A percentile compares a stretch with the other conserved stretches of the same genome.
phyloP scores from a whole-genome alignment of 106 monocot species.

The Platanthera guangdongensis region DNA sequence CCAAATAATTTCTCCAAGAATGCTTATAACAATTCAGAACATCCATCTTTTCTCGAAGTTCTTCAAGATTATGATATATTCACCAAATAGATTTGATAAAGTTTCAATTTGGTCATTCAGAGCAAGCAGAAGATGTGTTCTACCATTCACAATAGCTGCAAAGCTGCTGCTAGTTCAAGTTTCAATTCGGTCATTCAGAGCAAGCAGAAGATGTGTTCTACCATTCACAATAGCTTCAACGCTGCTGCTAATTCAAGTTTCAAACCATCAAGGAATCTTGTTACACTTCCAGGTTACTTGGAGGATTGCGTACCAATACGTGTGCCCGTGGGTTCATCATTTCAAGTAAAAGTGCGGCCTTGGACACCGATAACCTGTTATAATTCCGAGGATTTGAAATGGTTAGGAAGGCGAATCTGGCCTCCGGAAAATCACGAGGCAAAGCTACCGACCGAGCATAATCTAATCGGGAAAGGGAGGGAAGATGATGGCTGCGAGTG shows the following conservation, averaged over 20 bases:
- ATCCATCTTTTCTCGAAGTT: neutral
- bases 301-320: slow-evolving; percentile 6
- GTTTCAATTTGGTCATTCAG: slow-evolving; percentile 39
- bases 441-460: neutral
- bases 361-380: slow-evolving; percentile 21
- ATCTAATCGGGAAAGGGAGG: slow-evolving; percentile 46
- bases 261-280: slow-evolving; percentile 15
- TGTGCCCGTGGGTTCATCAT: slow-evolving; percentile 17
- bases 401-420: slow-evolving; percentile 74
- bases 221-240: slow-evolving; percentile 18
- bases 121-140: slow-evolving; percentile 28
- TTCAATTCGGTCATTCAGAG: slow-evolving; percentile 41
- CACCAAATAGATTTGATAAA: neutral
- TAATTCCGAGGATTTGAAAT: slow-evolving; percentile 45
- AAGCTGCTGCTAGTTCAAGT: neutral
- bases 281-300: slow-evolving; percentile 6
- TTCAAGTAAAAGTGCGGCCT: slow-evolving; percentile 40
- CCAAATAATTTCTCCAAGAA: neutral
- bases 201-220: slow-evolving; percentile 26
- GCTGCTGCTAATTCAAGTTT: neutral
- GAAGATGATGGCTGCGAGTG: slow-evolving; percentile 37
- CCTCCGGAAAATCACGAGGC: slow-evolving; percentile 27
- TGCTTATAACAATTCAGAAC: neutral
- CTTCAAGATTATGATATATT: neutral
- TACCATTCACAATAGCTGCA: slow-evolving; percentile 24